phyloP scores from a whole-genome alignment of 2,329 filamentous ascomycete species.

The Sporothrix protearum region DNA sequence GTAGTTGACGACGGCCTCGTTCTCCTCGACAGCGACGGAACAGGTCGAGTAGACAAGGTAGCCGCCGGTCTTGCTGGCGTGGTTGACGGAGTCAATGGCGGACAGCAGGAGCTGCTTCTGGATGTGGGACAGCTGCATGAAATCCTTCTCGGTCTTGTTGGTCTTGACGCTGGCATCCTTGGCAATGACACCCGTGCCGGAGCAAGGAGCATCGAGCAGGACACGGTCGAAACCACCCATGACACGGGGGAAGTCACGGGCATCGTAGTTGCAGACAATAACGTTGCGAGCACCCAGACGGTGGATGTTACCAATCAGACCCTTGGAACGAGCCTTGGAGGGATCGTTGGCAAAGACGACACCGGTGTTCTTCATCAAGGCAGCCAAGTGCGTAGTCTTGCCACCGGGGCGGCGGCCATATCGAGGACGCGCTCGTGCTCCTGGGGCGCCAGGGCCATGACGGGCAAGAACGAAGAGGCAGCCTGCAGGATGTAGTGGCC shows the following conservation, averaged over 20 bases:
- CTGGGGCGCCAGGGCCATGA: conserved; percentile 94
- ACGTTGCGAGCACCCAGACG: conserved; percentile 90
- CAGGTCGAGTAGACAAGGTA: conserved; percentile 97
- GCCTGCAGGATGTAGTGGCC: conserved; percentile 98
- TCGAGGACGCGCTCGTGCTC: conserved; percentile 88
- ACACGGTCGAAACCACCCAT: conserved; percentile 96
- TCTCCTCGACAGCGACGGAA: conserved; percentile 38
- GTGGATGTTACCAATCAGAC: conserved; percentile 97
- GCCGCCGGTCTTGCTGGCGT: conserved; percentile 90
- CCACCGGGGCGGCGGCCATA: conserved; percentile 91
- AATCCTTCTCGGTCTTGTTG: conserved; percentile 95
- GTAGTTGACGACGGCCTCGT: conserved; percentile 91
- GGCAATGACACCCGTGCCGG: conserved; percentile 93
- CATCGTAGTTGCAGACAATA: conserved; percentile 93
- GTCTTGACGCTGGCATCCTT: conserved; percentile 98
- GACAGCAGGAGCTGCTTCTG: conserved; percentile 92
- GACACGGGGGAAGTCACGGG: conserved; percentile 86
- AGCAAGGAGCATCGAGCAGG: conserved; percentile 90
- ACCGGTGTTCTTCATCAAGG: conserved; percentile 95
- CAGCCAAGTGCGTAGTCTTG: conserved; percentile 95
- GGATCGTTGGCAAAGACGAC: conserved; percentile 95
- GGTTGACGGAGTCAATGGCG: conserved; percentile 93
- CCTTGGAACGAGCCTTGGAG: conserved; percentile 88
- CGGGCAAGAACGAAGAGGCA: conserved; percentile 91
- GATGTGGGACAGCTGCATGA: conserved; percentile 85